Conservation (phyloP, 2,329 filamentous ascomycete genomes). For the Hypoxylon sp. region DNA sequence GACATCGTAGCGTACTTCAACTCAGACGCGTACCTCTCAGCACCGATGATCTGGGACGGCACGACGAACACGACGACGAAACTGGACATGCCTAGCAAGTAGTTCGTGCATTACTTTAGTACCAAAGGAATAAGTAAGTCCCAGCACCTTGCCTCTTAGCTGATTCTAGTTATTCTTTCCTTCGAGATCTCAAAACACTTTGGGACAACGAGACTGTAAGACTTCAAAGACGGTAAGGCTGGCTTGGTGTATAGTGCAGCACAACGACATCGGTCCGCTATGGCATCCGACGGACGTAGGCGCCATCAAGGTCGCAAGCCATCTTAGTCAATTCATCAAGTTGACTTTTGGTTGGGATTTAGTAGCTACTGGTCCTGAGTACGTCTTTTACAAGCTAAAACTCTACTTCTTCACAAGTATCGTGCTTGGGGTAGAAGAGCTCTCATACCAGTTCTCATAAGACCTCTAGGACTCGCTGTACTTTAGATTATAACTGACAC, state of each 20-base stretch:
- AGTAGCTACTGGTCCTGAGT: constrained; percentile 66
- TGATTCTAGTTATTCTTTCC: not conserved
- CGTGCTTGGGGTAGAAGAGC: too few species aligned
- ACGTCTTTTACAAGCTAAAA: constrained; percentile 49
- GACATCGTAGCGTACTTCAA: constrained; percentile 67
- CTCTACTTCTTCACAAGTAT: too few species aligned
- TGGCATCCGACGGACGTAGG: constrained; percentile 73
- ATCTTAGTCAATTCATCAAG: constrained; percentile 69
- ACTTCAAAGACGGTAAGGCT: too few species aligned
- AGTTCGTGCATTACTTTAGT: constrained; percentile 73
- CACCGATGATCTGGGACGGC: constrained; percentile 57
- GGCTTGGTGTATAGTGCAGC: too few species aligned
- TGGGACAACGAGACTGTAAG: too few species aligned
- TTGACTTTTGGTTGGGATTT: constrained; percentile 69
- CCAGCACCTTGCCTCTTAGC: not conserved
- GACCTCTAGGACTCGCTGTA: not conserved
- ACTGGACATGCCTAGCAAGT: constrained; percentile 52
- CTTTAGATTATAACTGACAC: constrained; percentile 3
- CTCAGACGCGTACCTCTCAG: constrained; percentile 57
- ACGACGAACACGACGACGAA: constrained; percentile 55
- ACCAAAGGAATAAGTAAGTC: constrained; percentile 64
- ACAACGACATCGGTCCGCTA: constrained; percentile 71
- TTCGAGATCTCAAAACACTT: not conserved
- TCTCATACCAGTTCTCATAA: not conserved
- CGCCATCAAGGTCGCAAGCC: constrained; percentile 71